Evolutionary conservation across 108 stramenopile genomes (phyloP).

Genomic region (Stephanodiscus triporus): DNA sequence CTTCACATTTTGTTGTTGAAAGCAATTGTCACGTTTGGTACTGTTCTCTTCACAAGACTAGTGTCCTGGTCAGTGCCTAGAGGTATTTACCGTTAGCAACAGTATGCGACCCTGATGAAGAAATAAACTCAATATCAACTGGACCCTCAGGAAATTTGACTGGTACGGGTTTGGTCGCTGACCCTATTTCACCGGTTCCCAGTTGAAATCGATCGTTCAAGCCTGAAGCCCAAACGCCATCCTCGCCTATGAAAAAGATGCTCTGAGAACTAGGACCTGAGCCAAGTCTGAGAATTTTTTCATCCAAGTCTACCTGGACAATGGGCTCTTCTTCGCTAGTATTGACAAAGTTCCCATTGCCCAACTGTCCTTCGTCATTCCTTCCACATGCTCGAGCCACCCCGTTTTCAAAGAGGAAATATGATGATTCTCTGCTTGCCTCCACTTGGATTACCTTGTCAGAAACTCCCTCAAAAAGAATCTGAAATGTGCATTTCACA

Average conservation of each 20-base stretch:
- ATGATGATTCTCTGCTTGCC: slow-evolving; percentile 31
- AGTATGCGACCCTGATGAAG: slow-evolving; percentile 25
- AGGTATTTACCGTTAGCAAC: slow-evolving; percentile 15
- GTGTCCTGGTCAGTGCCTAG: not conserved
- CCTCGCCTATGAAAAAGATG: slow-evolving; percentile 35
- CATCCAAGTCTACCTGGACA: slow-evolving; percentile 14
- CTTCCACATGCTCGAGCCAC: slow-evolving; percentile 61
- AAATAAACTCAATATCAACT: slow-evolving; percentile 18
- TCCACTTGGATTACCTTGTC: slow-evolving; percentile 28
- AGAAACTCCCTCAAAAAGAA: slow-evolving; percentile 10
- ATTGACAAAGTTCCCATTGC: slow-evolving; percentile 35
- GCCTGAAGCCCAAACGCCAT: slow-evolving; percentile 32
- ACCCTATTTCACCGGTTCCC: slow-evolving; percentile 32
- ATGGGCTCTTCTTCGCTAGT: slow-evolving; percentile 21
- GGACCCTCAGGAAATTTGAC: slow-evolving; percentile 9
- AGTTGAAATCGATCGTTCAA: slow-evolving; percentile 50
- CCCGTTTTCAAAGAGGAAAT: slow-evolving; percentile 50
- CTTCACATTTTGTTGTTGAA: too few relatives aligned
- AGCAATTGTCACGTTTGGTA: too few relatives aligned
- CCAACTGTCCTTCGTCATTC: slow-evolving; percentile 52
- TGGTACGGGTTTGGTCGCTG: not conserved
- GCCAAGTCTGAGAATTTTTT: slow-evolving; percentile 34
- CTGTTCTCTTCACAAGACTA: not conserved
- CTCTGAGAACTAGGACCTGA: slow-evolving; percentile 42
- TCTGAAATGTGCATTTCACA: slow-evolving; percentile 4